Evolutionary conservation across 75 land plant genomes (phyloP).

Genomic region (Pinus tabuliformis): DNA sequence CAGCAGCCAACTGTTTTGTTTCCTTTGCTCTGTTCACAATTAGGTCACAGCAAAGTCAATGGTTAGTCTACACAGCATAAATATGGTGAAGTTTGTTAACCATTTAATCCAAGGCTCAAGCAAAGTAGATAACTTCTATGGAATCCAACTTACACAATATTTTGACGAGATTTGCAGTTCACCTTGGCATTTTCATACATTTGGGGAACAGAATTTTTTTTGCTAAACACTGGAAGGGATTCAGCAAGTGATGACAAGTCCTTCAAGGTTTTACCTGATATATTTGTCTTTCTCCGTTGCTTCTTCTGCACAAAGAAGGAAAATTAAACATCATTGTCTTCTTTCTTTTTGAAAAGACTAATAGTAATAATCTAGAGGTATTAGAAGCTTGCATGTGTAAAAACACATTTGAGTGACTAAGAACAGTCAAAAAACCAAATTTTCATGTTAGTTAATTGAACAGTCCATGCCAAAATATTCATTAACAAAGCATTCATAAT

Average conservation of each 20-base stretch:
- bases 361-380: background rate
- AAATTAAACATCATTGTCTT: background rate
- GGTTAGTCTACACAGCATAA: no score
- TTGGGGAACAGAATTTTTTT: conserved; percentile 6
- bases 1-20: conserved; percentile 39
- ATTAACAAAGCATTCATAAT: background rate
- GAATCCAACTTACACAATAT: conserved; percentile 31
- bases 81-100: no score
- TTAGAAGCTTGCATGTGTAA: background rate
- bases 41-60: background rate
- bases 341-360: background rate
- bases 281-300: conserved; percentile 9
- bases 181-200: conserved; percentile 3
- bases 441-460: no score
- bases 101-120: no score
- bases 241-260: conserved; percentile 31
- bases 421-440: background rate
- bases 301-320: conserved; percentile 13
- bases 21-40: conserved; percentile 18
- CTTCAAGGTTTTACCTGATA: conserved; percentile 14
- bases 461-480: background rate
- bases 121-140: background rate
- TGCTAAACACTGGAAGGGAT: conserved; percentile 17
- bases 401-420: background rate
- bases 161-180: conserved; percentile 33